These are phyloP conservation scores for Aspergillus bertholletiae DNA, from an alignment of 495 filamentous ascomycete species.

Conservation along the genomic window DNA sequence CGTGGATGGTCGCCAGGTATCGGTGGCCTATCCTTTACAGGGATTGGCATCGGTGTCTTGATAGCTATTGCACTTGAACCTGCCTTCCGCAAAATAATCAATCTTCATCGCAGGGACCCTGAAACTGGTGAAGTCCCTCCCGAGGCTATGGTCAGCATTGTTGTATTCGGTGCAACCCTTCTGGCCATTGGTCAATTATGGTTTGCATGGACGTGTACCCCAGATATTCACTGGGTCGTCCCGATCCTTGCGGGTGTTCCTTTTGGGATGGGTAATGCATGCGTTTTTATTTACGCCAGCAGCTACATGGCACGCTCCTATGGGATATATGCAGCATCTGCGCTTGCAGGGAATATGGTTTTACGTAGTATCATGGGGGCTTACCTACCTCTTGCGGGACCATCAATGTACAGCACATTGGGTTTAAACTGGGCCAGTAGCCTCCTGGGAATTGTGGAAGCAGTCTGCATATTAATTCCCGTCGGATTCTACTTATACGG, in stretches of 20 bases:
- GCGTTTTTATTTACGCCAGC: constrained; percentile 68
- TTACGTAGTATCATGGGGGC: constrained; percentile 61
- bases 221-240: constrained; percentile 67
- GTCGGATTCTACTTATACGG: constrained; percentile 8
- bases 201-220: constrained; percentile 76
- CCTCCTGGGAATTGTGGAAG: constrained; percentile 9
- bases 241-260: constrained; percentile 72
- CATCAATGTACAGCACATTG: constrained; percentile 62
- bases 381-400: constrained; percentile 67
- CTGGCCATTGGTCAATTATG: constrained; percentile 66
- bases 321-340: constrained; percentile 70
- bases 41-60: constrained; percentile 67
- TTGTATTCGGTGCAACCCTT: constrained; percentile 61
- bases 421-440: constrained; percentile 75
- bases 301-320: constrained; percentile 76
- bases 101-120: constrained; percentile 60
- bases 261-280: constrained; percentile 69
- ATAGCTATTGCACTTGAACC: constrained; percentile 63
- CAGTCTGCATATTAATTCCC: constrained; percentile 5
- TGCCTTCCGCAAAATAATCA: constrained; percentile 63
- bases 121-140: constrained; percentile 59
- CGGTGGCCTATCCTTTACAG: constrained; percentile 67
- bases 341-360: constrained; percentile 70
- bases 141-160: constrained; percentile 68
- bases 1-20: constrained; percentile 65